A percentile compares a stretch with the other conserved stretches of the same genome.
Conservation (phyloP, 768 basidiomycete genomes). For the Boletellus sp. region DNA sequence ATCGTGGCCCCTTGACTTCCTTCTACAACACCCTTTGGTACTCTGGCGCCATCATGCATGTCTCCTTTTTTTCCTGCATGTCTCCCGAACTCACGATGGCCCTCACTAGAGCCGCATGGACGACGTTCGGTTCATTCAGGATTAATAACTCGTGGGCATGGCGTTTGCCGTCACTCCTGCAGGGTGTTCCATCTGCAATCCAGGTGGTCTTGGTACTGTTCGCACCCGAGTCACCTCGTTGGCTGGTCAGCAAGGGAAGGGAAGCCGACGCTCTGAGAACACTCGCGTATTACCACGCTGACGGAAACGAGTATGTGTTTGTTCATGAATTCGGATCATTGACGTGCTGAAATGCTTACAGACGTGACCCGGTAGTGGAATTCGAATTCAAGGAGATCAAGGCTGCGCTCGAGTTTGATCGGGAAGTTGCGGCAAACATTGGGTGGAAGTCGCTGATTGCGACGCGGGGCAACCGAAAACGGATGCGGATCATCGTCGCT, state of each 20-base stretch:
- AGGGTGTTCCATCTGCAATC: conserved; percentile 64
- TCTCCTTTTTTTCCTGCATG: conserved; percentile 8
- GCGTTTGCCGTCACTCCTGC: conserved; percentile 75
- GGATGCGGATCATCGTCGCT: conserved; percentile 64
- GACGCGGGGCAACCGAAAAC: conserved; percentile 64
- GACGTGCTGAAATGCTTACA: conserved; percentile 12
- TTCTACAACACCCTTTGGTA: conserved; percentile 85
- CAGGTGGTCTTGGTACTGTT: conserved; percentile 67
- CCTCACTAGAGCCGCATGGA: conserved; percentile 62
- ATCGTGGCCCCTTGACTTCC: conserved; percentile 76
- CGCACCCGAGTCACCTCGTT: conserved; percentile 82
- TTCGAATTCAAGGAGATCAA: conserved; percentile 82
- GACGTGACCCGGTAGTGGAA: conserved; percentile 60
- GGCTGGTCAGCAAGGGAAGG: conserved; percentile 70
- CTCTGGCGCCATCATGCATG: conserved; percentile 73
- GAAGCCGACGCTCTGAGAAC: conserved; percentile 62
- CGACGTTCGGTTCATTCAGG: conserved; percentile 76
- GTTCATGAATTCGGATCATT: not conserved
- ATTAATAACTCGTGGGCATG: conserved; percentile 69
- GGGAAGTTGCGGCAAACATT: conserved; percentile 51
- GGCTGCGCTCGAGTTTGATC: conserved; percentile 70
- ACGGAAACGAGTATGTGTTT: conserved; percentile 54
- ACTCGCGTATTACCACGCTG: conserved; percentile 80
- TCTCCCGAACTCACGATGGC: not conserved
- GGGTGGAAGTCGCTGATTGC: conserved; percentile 67